A percentile compares a stretch with the other conserved stretches of the same genome.
These are phyloP conservation scores for Rehmannia glutinosa DNA, from an alignment of 257 asterid species.

Conservation along the genomic window DNA sequence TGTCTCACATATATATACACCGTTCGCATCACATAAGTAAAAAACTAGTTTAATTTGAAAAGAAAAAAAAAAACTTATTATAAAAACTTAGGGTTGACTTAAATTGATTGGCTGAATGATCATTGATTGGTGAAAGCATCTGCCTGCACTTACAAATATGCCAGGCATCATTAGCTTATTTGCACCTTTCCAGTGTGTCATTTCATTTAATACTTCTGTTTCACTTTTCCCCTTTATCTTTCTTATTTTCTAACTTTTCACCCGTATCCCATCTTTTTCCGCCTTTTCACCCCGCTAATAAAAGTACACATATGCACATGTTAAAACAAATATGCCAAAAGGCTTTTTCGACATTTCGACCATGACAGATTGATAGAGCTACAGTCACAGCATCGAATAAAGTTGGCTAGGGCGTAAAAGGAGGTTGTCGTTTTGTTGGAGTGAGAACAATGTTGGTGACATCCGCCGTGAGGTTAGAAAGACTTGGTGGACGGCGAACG, in stretches of 20 bases:
- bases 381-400: not conserved
- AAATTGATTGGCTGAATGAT: not conserved
- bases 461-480: not conserved
- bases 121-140: not conserved
- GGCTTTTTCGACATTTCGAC: not conserved
- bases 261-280: not conserved
- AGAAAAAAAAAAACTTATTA: not conserved
- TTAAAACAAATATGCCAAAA: not conserved
- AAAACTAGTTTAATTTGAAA: not conserved
- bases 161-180: not conserved
- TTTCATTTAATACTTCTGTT: not conserved
- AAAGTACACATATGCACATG: not conserved
- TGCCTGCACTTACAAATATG: not conserved
- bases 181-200: not conserved
- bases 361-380: not conserved
- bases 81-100: not conserved
- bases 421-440: not conserved
- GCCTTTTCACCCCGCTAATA: not conserved
- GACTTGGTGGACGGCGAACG: not conserved
- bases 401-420: not conserved
- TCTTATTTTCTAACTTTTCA: not conserved
- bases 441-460: not conserved
- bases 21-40: too few relatives aligned
- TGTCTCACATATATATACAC: too few relatives aligned
- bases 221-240: not conserved